Evolutionary conservation across 345 rosid genomes (phyloP).

Genomic region (Kernera saxatilis): DNA sequence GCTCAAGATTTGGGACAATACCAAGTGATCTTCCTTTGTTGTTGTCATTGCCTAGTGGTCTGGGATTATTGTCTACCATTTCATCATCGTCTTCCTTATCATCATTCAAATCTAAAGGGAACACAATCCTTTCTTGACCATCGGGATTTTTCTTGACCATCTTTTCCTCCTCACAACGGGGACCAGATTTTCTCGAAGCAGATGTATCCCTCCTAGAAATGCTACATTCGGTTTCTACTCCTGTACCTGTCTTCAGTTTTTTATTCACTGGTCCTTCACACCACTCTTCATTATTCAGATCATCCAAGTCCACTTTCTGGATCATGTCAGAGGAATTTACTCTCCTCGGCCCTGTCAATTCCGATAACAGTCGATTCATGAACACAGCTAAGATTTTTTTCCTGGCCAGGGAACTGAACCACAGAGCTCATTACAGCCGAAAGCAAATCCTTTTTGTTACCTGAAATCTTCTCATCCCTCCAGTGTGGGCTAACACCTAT

Average conservation of each 20-base stretch:
- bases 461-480: constrained; percentile 29
- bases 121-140: constrained; percentile 60
- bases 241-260: constrained; percentile 44
- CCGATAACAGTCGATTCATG: constrained; percentile 35
- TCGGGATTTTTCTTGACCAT: constrained; percentile 35
- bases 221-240: constrained; percentile 32
- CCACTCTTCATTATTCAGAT: constrained; percentile 17
- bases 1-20: constrained; percentile 65
- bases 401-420: constrained; percentile 22
- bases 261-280: constrained; percentile 39
- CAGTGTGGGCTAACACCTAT: constrained; percentile 18
- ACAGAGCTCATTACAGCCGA: constrained; percentile 21
- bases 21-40: constrained; percentile 27
- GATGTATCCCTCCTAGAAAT: constrained; percentile 30
- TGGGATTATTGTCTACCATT: constrained; percentile 29
- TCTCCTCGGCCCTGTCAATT: constrained; percentile 35
- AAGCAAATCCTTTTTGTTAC: constrained; percentile 21
- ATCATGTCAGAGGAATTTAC: constrained; percentile 19
- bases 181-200: constrained; percentile 34
- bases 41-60: constrained; percentile 34
- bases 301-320: constrained; percentile 24
- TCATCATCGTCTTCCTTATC: constrained; percentile 32
- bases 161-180: constrained; percentile 34
- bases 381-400: constrained; percentile 21
- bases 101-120: constrained; percentile 50